Percentiles rank a stretch among this genome's conserved stretches.
Evolutionary conservation across 2,329 filamentous ascomycete genomes (phyloP).

Genomic region (Chaetoscypha palmicola): DNA sequence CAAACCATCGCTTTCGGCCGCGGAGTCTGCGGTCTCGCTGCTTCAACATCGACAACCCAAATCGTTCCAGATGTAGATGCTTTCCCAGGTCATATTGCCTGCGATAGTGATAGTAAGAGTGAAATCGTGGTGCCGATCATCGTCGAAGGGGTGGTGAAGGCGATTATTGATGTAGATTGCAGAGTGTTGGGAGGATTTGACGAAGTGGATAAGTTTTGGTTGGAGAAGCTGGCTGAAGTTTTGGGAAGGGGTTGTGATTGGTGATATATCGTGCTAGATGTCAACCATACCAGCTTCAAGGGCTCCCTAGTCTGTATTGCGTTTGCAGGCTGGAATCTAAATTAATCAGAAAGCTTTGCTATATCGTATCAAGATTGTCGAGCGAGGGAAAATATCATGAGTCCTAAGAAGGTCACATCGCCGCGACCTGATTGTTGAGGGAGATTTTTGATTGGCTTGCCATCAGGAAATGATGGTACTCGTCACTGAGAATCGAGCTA

Average conservation of each 20-base stretch:
- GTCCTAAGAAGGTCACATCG: too few relatives aligned
- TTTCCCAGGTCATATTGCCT: conserved; percentile 78
- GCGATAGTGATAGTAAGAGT: conserved; percentile 67
- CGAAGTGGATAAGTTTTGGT: conserved; percentile 53
- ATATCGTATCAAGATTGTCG: too few relatives aligned
- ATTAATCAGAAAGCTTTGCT: too few relatives aligned
- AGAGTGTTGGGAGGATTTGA: conserved; percentile 61
- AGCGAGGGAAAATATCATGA: too few relatives aligned
- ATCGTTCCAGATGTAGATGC: conserved; percentile 62
- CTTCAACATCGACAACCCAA: conserved; percentile 53
- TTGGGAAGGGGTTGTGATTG: conserved; percentile 59
- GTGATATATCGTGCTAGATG: conserved; percentile 33
- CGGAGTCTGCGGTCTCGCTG: conserved; percentile 71
- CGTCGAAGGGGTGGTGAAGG: conserved; percentile 46
- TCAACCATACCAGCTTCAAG: too few relatives aligned
- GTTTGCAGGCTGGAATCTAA: too few relatives aligned
- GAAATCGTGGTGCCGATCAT: conserved; percentile 74
- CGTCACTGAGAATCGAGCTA: too few relatives aligned
- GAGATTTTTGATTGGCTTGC: too few relatives aligned
- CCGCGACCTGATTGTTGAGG: too few relatives aligned
- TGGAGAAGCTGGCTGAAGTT: conserved; percentile 60
- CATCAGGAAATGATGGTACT: too few relatives aligned
- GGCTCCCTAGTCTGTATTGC: too few relatives aligned
- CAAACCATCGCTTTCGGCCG: conserved; percentile 67
- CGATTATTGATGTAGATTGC: conserved; percentile 77